Conservation (phyloP, 2,329 filamentous ascomycete genomes). For the Monilinia vaccinii-corymbosi region DNA sequence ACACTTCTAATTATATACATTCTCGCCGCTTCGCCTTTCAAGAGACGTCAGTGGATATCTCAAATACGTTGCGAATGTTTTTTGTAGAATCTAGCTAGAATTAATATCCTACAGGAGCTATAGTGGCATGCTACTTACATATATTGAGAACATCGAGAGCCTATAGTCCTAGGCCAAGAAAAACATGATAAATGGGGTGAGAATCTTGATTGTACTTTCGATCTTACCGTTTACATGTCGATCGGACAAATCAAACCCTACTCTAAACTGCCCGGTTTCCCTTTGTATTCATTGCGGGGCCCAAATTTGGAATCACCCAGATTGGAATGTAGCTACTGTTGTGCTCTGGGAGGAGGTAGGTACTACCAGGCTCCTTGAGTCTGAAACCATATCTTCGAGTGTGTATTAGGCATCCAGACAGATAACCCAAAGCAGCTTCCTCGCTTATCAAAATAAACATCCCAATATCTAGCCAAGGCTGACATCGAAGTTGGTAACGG, state of each 20-base stretch:
- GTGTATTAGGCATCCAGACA: no score
- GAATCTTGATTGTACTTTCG: background rate
- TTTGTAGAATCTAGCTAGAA: background rate
- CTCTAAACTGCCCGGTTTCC: background rate
- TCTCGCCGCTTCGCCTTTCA: background rate
- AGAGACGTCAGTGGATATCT: background rate
- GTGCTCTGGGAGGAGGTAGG: no score
- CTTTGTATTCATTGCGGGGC: background rate
- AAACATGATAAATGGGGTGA: background rate
- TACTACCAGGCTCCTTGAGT: no score
- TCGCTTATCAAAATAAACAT: no score
- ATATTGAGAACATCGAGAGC: background rate
- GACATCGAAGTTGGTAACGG: no score
- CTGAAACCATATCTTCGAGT: no score
- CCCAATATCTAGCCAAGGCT: no score
- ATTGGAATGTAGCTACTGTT: no score
- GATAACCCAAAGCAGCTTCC: no score
- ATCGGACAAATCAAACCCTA: background rate
- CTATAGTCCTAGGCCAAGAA: no score
- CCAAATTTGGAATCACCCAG: no score
- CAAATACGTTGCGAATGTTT: background rate
- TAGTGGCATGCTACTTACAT: background rate
- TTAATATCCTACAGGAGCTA: background rate
- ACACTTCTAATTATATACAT: background rate
- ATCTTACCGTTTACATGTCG: background rate